Percentiles rank a stretch among this genome's conserved stretches.
phyloP scores from a whole-genome alignment of 2,329 filamentous ascomycete genomes.

The Westerdykella aurantiaca region DNA sequence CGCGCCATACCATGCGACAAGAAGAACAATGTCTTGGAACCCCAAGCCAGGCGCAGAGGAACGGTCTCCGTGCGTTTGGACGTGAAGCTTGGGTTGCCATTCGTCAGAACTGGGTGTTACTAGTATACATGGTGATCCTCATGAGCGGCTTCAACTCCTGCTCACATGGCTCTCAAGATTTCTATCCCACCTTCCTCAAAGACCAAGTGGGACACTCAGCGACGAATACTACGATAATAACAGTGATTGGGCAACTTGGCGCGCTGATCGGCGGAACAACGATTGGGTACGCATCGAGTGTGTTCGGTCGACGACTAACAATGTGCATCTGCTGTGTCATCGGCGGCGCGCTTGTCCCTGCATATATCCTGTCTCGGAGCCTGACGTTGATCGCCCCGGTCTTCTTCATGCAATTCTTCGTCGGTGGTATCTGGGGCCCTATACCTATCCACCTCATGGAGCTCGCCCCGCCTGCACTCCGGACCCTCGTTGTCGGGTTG shows the following conservation, averaged over 20 bases:
- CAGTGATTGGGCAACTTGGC: slow-evolving; percentile 26
- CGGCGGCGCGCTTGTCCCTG: slow-evolving; percentile 74
- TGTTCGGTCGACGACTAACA: slow-evolving; percentile 44
- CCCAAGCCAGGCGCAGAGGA: too few relatives aligned
- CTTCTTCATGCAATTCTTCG: slow-evolving; percentile 64
- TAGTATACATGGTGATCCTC: too few relatives aligned
- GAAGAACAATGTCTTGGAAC: too few relatives aligned
- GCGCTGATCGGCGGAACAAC: slow-evolving; percentile 45
- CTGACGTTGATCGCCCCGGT: slow-evolving; percentile 67
- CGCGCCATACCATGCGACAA: too few relatives aligned
- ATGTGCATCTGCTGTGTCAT: slow-evolving; percentile 49
- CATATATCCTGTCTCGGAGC: slow-evolving; percentile 65
- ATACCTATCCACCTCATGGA: slow-evolving; percentile 69
- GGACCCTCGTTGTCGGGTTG: slow-evolving; percentile 69
- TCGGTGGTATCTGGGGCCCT: slow-evolving; percentile 41
- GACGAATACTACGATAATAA: too few relatives aligned
- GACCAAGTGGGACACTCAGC: too few relatives aligned
- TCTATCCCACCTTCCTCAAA: too few relatives aligned
- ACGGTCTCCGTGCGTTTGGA: too few relatives aligned
- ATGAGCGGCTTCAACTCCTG: too few relatives aligned
- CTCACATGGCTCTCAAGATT: too few relatives aligned
- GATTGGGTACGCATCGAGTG: slow-evolving; percentile 43
- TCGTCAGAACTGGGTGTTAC: too few relatives aligned
- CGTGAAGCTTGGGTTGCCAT: too few relatives aligned
- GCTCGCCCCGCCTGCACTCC: slow-evolving; percentile 64